Evolutionary conservation across 164 flowering plant genomes (phyloP), one percentile per base, ranked within the genome.

Genomic region (Houttuynia cordata): DNA sequence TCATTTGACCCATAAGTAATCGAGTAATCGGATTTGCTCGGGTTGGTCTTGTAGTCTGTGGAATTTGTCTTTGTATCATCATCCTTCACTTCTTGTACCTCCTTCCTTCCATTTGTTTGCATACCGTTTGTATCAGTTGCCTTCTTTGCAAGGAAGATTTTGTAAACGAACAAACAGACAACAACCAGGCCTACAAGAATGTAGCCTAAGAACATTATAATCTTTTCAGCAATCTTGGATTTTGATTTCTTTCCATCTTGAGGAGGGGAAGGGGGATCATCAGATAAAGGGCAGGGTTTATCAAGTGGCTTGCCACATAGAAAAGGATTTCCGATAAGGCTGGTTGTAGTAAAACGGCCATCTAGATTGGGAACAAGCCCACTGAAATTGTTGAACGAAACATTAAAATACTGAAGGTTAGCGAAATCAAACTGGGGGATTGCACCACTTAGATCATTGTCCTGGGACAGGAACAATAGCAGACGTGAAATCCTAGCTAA

Each of bases 181-280:
- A 77, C 4, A 54, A 62, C 67, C 56, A 75, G 53, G 10, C 67
- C 81, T 22, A 79, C 34, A 20, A 73, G 24, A 39, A 61, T 42
- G 50, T 77, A 86, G 9, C 93, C 86, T 0, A 69, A 58, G 68
- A 54, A 80, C 75, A 80, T 81, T 23, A 84, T 68, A 39, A 77
- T 54, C 59, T 75, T 55, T 19, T 70, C 67, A 10, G 41, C 59
- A 7, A 64, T 57, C 10, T 23, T 4, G 37, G 53, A 56, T n/a
- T 66, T 71, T 49, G 76, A 67, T 15, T 67, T 71, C 34, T 76
- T 65, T 23, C 60, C 39, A 54, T 56, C 39, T 41, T 30, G 4
- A 6, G 37, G 37, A 30, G 58, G 37, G 21, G 66, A 53, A 20
- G 57, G 22, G n/a, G n/a, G n/a, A n/a, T n/a, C n/a, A n/a, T n/a